These are phyloP conservation scores for Curvularia sp. DNA, from an alignment of 2,329 filamentous ascomycete species.

Conservation along the genomic window DNA sequence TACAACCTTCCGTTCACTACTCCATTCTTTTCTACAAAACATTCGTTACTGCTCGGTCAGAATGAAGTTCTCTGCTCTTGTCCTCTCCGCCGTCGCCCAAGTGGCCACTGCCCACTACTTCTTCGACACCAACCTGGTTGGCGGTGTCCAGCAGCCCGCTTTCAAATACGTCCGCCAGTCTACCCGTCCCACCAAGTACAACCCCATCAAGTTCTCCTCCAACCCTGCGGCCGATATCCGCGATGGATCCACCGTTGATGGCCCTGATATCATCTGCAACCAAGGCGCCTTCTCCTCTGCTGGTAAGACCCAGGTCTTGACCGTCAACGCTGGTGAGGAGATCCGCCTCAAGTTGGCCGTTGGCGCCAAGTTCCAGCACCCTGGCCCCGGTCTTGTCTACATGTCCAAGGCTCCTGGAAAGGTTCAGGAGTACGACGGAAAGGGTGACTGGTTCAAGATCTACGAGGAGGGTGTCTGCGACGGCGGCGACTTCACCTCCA, in stretches of 20 bases:
- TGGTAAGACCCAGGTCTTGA: conserved; percentile 23
- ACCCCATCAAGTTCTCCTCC: conserved; percentile 35
- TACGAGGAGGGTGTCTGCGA: conserved; percentile 33
- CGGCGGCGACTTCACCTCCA: conserved; percentile 26
- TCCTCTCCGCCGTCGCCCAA: conserved; percentile 14
- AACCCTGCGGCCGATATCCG: conserved; percentile 25
- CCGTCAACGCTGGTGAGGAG: conserved; percentile 34
- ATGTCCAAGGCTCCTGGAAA: conserved; percentile 39
- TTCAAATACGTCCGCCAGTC: conserved; percentile 34
- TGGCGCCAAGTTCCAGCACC: conserved; percentile 34
- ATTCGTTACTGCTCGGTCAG: conserved; percentile 15
- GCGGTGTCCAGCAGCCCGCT: conserved; percentile 20
- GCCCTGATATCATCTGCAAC: conserved; percentile 40
- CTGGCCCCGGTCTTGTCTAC: conserved; percentile 36
- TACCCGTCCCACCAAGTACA: conserved; percentile 31
- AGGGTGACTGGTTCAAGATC: conserved; percentile 46
- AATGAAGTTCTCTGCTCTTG: conserved; percentile 17
- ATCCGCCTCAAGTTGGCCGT: conserved; percentile 32
- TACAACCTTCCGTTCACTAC: not conserved
- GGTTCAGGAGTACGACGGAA: conserved; percentile 31
- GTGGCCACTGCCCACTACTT: conserved; percentile 37
- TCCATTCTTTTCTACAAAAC: conserved; percentile 5
- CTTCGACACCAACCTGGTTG: conserved; percentile 31
- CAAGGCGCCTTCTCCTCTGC: conserved; percentile 24
- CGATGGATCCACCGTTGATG: conserved; percentile 31